phyloP scores from a whole-genome alignment of 2,329 filamentous ascomycete species.

The Periconia sp. region DNA sequence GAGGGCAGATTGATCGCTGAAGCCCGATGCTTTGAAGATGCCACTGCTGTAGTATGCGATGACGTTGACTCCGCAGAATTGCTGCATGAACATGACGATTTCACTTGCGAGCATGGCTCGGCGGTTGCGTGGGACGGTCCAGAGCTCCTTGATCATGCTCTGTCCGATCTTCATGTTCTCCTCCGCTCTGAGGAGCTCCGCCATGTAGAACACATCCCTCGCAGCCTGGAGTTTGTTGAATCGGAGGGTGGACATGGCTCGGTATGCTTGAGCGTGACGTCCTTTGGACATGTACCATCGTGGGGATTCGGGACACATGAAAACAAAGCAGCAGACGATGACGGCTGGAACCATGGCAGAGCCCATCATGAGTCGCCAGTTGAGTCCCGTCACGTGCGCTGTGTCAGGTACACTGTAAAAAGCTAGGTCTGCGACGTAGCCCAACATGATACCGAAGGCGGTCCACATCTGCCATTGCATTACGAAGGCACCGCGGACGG shows the following conservation, averaged over 20 bases:
- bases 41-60: conserved; percentile 44
- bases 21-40: conserved; percentile 61
- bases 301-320: conserved; percentile 26
- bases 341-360: conserved; percentile 29
- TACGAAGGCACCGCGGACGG: conserved; percentile 72
- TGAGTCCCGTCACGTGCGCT: conserved; percentile 20
- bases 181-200: conserved; percentile 34
- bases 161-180: conserved; percentile 36
- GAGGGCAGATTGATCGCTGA: conserved; percentile 22
- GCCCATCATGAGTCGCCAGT: conserved; percentile 33
- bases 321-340: conserved; percentile 28
- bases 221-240: conserved; percentile 56
- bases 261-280: conserved; percentile 21
- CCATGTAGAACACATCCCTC: conserved; percentile 55
- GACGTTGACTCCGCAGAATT: conserved; percentile 33
- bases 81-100: conserved; percentile 40
- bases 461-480: conserved; percentile 78
- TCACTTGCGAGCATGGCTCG: conserved; percentile 28
- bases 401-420: conserved; percentile 26
- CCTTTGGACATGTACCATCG: conserved; percentile 30
- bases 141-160: conserved; percentile 31
- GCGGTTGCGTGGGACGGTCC: conserved; percentile 29
- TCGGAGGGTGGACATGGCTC: conserved; percentile 56
- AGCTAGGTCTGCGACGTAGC: conserved; percentile 23
- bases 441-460: conserved; percentile 30